These are phyloP conservation scores for Eucalyptus brandiana DNA, from an alignment of 345 rosid species.

Conservation along the genomic window DNA sequence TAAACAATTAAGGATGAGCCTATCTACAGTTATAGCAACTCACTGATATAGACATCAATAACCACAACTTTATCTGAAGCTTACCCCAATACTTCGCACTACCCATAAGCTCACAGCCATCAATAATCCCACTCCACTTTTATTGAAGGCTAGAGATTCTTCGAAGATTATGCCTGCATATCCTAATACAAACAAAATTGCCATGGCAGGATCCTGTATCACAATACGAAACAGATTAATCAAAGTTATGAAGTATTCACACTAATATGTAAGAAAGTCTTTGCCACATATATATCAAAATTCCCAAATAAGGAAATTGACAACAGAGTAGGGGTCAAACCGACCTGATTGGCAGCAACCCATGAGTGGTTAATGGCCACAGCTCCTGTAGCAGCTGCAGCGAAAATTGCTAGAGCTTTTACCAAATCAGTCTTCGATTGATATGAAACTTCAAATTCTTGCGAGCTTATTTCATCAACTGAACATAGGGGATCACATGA, in stretches of 20 bases:
- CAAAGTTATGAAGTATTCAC: neutral
- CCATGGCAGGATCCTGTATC: conserved; percentile 46
- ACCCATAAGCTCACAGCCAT: too few species aligned
- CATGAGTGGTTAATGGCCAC: conserved; percentile 84
- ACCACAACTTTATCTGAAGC: too few species aligned
- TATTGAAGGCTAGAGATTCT: too few species aligned
- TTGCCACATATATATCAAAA: neutral
- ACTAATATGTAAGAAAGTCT: neutral
- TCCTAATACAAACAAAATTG: too few species aligned
- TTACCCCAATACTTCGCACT: too few species aligned
- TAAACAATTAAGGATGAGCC: too few species aligned
- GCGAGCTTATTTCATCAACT: conserved; percentile 74
- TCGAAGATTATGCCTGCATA: too few species aligned
- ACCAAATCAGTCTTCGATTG: conserved; percentile 78
- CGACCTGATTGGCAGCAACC: conserved; percentile 96
- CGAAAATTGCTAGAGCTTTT: conserved; percentile 72
- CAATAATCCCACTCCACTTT: too few species aligned
- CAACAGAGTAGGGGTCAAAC: neutral
- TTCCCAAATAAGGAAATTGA: neutral
- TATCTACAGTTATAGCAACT: too few species aligned
- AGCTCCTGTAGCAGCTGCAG: conserved; percentile 74
- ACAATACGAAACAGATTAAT: neutral
- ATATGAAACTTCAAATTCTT: conserved; percentile 50
- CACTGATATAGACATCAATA: too few species aligned
- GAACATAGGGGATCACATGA: conserved; percentile 88